Evolutionary conservation across 768 basidiomycete genomes (phyloP), one percentile per base, ranked within the genome.

Genomic region (Kockovaella imperatae): DNA sequence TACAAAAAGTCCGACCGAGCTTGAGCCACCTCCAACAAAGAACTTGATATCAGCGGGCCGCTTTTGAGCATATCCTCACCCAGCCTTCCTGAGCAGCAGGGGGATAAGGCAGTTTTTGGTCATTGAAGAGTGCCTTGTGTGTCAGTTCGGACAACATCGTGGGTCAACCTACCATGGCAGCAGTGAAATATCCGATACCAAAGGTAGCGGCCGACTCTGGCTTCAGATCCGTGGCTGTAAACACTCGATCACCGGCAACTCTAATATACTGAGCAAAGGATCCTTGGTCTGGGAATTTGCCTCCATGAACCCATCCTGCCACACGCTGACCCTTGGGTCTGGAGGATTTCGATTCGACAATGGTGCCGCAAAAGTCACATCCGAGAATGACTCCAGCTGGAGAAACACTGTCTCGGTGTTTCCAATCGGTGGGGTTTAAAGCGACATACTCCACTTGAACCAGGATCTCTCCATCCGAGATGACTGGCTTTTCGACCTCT

Each of bases 1-100:
- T n/a, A 65, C 63, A 52, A 59, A 67, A 8, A 69, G 41, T 4
- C 75, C 75, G 35, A 75, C 73, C 25, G 67, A 63, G n/a, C 69
- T 68, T 50, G 70, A 49, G 7, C 56, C 65, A 4, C 67, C 64
- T 17, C 60, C 68, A 23, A 73, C 53, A 38, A 72, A 55, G 55
- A 69, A 56, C 57, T 65, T 31, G 1, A 32, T 32, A 10, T 10
- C 31, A 20, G 36, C 8, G 8, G 18, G 36, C 10, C 18, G 36
- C 8, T 38, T 20, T 13, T 26, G 40, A 42, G 10, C 10, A 32
- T 6, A 6, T 21, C 6, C 40, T 42, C 18, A 42, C 40, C 40
- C 40, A 42, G 7, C 13, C 10, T 21, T 20, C 25, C 7, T 6
- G 6, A 42, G 6, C 23, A 28, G 40, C 25, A 8, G 36, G 36